Conservation (phyloP, 108 stramenopile species). For the Nitzschia inconspicua region DNA sequence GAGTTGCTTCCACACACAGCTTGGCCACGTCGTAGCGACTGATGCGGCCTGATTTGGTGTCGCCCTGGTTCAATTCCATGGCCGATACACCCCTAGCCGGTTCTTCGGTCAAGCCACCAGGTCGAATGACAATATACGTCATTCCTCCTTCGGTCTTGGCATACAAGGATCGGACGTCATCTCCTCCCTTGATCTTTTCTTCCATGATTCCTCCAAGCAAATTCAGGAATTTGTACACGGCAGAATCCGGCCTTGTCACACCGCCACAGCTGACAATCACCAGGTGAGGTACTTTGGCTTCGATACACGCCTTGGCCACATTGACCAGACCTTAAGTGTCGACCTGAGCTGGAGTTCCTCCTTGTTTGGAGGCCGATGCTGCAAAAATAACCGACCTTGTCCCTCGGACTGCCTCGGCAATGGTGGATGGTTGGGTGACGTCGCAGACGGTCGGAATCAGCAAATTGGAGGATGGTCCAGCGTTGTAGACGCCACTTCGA, state of each 20-base stretch:
- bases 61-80: constrained; percentile 83
- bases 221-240: constrained; percentile 75
- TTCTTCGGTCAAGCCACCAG: constrained; percentile 75
- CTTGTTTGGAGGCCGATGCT: constrained; percentile 71
- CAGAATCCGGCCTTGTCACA: constrained; percentile 69
- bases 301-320: constrained; percentile 74
- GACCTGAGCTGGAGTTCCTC: constrained; percentile 68
- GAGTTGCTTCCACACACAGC: constrained; percentile 52
- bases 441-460: constrained; percentile 39
- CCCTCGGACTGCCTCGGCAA: constrained; percentile 40
- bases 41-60: constrained; percentile 71
- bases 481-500: constrained; percentile 33
- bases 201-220: constrained; percentile 83
- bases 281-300: constrained; percentile 61
- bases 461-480: neutral
- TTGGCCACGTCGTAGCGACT: constrained; percentile 68
- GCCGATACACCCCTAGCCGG: constrained; percentile 31
- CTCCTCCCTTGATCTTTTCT: constrained; percentile 80
- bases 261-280: constrained; percentile 76
- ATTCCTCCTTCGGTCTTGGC: constrained; percentile 21
- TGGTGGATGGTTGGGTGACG: constrained; percentile 49
- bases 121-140: constrained; percentile 80
- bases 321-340: constrained; percentile 73
- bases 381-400: constrained; percentile 81
- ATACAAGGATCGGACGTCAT: constrained; percentile 62